A percentile compares a stretch with the other conserved stretches of the same genome.
Evolutionary conservation across 306 rosid species (phyloP).

Genomic region (Prunus kanzakura): DNA sequence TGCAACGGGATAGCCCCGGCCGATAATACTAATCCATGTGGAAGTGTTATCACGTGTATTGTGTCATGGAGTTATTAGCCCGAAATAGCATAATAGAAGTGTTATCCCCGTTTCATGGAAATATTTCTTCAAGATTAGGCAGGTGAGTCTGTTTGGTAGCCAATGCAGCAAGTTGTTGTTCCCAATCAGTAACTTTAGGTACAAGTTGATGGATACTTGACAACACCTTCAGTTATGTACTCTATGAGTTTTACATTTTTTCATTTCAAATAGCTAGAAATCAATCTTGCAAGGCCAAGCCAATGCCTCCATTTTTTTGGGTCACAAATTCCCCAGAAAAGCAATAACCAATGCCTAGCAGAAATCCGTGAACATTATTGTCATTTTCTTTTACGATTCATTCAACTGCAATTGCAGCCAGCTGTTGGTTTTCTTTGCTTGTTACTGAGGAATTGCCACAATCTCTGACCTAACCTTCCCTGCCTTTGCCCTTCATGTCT

Average conservation of each 20-base stretch:
- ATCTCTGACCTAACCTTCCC: not conserved
- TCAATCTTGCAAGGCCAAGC: not conserved
- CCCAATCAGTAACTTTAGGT: not conserved
- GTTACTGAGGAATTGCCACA: not conserved
- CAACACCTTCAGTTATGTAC: not conserved
- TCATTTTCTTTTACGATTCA: not conserved
- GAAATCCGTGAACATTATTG: not conserved
- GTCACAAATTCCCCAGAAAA: not conserved
- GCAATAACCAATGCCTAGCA: not conserved
- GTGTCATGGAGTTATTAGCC: no score
- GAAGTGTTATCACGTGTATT: no score
- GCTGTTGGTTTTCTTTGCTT: not conserved
- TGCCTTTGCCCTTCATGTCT: constrained; percentile 12
- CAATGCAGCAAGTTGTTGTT: no score
- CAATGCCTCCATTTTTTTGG: not conserved
- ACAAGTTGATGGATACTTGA: not conserved
- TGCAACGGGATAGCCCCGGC: no score
- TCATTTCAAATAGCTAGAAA: not conserved
- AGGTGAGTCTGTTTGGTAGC: no score
- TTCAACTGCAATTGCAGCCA: not conserved
- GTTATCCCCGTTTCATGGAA: no score
- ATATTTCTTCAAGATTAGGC: no score
- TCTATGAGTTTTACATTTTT: not conserved
- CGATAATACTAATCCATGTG: no score
- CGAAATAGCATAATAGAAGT: no score